Conservation (phyloP, 495 filamentous ascomycete genomes). For the Hypoxylon rickii region DNA sequence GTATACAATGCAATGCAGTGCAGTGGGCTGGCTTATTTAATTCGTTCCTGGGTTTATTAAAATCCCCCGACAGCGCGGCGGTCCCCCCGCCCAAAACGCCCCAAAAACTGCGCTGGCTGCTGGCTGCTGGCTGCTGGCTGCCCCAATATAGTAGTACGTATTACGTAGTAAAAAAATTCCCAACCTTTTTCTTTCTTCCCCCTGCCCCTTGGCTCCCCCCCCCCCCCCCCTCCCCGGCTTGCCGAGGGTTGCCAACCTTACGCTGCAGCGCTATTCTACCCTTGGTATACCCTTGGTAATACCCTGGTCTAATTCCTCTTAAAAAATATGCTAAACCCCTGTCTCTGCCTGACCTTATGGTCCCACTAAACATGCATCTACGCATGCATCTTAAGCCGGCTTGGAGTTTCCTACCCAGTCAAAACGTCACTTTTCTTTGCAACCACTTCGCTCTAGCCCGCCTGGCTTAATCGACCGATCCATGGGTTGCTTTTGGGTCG, state of each 20-base stretch:
- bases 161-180: too few relatives aligned
- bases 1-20: too few relatives aligned
- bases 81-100: slow-evolving; percentile 16
- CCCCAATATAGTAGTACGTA: slow-evolving; percentile 24
- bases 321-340: neutral
- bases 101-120: too few relatives aligned
- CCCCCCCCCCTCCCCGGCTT: slow-evolving; percentile 21
- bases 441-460: slow-evolving; percentile 23
- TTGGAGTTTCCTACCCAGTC: slow-evolving; percentile 27
- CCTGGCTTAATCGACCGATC: slow-evolving; percentile 3
- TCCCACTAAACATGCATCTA: slow-evolving; percentile 34
- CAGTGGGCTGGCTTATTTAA: slow-evolving; percentile 6
- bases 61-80: slow-evolving; percentile 22
- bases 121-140: slow-evolving; percentile 6
- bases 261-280: slow-evolving; percentile 1
- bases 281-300: neutral
- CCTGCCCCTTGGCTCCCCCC: slow-evolving; percentile 16
- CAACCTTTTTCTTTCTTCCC: slow-evolving; percentile 20
- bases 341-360: slow-evolving; percentile 10
- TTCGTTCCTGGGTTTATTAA: slow-evolving; percentile 31
- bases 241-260: slow-evolving; percentile 9
- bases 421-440: slow-evolving; percentile 34
- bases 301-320: neutral
- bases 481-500: neutral
- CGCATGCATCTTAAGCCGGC: slow-evolving; percentile 33